phyloP scores from a whole-genome alignment of 1,284 basidiomycete genomes.

The Trichosporon sp. region DNA sequence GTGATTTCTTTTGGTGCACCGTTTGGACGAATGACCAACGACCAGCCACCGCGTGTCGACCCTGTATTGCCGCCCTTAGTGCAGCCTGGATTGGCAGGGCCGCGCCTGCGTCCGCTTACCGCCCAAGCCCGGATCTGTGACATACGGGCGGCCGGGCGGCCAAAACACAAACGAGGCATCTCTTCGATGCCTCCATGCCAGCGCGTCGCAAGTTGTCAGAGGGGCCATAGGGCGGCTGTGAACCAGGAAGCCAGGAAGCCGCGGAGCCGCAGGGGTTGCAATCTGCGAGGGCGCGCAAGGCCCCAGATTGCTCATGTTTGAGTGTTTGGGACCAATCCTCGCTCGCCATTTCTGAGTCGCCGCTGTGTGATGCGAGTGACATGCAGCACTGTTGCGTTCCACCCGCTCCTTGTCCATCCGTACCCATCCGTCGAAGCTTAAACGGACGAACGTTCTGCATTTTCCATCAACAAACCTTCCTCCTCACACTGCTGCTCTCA shows the following conservation, averaged over 20 bases:
- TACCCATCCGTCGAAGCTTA: neutral
- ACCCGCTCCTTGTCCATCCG: neutral
- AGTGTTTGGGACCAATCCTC: constrained; percentile 1
- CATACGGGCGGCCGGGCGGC: neutral
- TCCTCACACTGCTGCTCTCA: neutral
- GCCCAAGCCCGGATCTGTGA: neutral
- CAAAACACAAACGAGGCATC: neutral
- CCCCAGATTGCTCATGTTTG: constrained; percentile 5
- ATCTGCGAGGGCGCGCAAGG: neutral
- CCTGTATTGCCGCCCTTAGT: neutral
- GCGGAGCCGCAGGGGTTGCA: neutral
- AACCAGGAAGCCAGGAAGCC: neutral
- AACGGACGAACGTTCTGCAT: neutral
- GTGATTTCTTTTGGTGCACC: neutral
- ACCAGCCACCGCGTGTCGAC: neutral
- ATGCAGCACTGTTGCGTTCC: neutral
- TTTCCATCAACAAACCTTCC: neutral
- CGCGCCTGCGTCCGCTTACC: neutral
- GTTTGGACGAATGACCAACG: neutral
- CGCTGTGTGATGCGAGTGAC: neutral
- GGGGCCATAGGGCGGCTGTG: neutral
- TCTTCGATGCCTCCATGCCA: neutral
- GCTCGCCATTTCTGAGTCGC: neutral
- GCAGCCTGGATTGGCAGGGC: neutral
- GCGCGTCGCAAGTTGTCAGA: neutral